Conservation (phyloP, 257 asterid genomes). For the Petunia secreta region DNA sequence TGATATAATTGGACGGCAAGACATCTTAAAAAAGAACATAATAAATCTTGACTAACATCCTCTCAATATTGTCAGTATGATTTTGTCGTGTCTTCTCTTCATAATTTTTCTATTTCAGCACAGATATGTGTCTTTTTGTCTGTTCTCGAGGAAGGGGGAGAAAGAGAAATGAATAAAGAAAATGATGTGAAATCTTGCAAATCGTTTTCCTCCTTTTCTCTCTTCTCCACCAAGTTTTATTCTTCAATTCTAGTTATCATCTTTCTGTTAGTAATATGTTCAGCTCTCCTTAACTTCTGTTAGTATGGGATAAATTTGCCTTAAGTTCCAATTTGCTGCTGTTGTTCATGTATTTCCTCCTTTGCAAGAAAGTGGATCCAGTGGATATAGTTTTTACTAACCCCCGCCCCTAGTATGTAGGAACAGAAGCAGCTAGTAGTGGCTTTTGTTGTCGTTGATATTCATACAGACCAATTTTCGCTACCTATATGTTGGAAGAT, state of each 20-base stretch:
- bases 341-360: slow-evolving; percentile 7
- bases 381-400: slow-evolving; percentile 14
- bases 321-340: not conserved
- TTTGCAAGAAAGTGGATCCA: slow-evolving; percentile 15
- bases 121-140: not conserved
- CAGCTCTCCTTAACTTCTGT: not conserved
- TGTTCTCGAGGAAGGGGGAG: not conserved
- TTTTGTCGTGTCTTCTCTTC: not conserved
- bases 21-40: not conserved
- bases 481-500: slow-evolving; percentile 19
- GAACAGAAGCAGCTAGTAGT: not conserved
- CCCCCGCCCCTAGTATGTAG: slow-evolving; percentile 3
- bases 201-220: not conserved
- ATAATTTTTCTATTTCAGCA: not conserved
- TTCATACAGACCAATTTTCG: not conserved
- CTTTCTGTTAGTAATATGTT: slow-evolving; percentile 4
- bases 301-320: not conserved
- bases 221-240: not conserved
- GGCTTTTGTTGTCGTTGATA: slow-evolving; percentile 7
- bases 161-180: not conserved
- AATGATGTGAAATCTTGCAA: not conserved
- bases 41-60: slow-evolving; percentile 4
- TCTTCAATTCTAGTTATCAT: not conserved
- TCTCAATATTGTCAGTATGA: not conserved
- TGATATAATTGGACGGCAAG: not conserved